Conservation (phyloP, 2,329 filamentous ascomycete species). For the Ustilaginoidea virens region DNA sequence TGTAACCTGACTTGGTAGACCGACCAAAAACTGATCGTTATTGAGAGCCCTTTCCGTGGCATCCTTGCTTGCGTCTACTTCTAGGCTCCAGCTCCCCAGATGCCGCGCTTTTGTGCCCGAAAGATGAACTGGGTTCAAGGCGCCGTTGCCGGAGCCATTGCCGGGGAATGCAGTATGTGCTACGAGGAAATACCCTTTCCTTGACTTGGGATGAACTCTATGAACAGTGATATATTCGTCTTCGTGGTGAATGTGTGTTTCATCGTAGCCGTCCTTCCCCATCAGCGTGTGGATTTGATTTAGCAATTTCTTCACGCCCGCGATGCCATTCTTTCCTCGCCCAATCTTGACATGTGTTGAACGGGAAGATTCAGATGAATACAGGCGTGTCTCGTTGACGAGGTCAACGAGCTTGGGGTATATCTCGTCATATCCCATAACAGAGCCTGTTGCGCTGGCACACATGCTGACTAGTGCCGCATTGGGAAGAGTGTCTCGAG, state of each 20-base stretch:
- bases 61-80: constrained; percentile 66
- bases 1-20: constrained; percentile 69
- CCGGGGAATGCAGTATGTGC: constrained; percentile 93
- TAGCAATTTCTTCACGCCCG: constrained; percentile 76
- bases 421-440: constrained; percentile 96
- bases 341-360: constrained; percentile 43
- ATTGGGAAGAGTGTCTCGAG: constrained; percentile 84
- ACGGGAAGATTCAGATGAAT: constrained; percentile 61
- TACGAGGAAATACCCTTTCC: constrained; percentile 89
- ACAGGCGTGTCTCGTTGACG: constrained; percentile 74
- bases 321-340: constrained; percentile 69
- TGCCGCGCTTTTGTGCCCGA: constrained; percentile 72
- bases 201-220: constrained; percentile 77
- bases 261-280: constrained; percentile 87
- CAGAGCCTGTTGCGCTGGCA: constrained; percentile 81
- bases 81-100: constrained; percentile 81
- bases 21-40: constrained; percentile 59
- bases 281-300: constrained; percentile 92
- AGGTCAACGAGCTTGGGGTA: constrained; percentile 90
- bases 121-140: constrained; percentile 65
- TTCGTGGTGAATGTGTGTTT: constrained; percentile 94
- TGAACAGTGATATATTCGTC: constrained; percentile 94
- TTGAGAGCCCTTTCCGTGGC: constrained; percentile 46
- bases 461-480: constrained; percentile 94
- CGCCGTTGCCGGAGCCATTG: constrained; percentile 70